These are phyloP conservation scores for Fusarium poae DNA, from an alignment of 2,329 filamentous ascomycete genomes.

Conservation along the genomic window DNA sequence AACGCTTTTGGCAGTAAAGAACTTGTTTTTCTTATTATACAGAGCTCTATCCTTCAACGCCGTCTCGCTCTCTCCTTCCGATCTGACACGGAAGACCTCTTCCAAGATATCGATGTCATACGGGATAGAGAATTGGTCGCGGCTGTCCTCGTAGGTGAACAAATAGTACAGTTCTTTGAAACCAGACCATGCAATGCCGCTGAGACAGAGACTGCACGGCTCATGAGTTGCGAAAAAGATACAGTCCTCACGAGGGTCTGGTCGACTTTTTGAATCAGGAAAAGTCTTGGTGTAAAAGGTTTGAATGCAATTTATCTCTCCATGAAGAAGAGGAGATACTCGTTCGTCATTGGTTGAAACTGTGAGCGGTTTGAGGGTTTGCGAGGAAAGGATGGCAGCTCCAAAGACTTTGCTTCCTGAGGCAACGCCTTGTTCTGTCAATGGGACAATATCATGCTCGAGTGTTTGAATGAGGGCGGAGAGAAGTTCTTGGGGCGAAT, in stretches of 20 bases:
- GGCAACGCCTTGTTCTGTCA: constrained; percentile 63
- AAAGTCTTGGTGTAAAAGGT: constrained; percentile 62
- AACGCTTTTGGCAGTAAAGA: constrained; percentile 63
- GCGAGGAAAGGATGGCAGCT: constrained; percentile 64
- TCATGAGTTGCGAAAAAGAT: constrained; percentile 71
- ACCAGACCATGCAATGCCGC: constrained; percentile 69
- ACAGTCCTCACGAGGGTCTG: constrained; percentile 60
- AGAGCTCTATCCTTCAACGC: constrained; percentile 57
- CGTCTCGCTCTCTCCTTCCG: constrained; percentile 55
- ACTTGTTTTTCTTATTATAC: constrained; percentile 69
- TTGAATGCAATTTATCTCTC: constrained; percentile 72
- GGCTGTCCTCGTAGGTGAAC: constrained; percentile 70
- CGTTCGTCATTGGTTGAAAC: constrained; percentile 69
- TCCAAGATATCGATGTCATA: constrained; percentile 70
- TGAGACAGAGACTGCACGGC: constrained; percentile 69
- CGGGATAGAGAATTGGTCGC: constrained; percentile 67
- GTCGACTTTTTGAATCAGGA: constrained; percentile 54
- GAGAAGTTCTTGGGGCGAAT: constrained; percentile 50
- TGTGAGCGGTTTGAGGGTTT: constrained; percentile 58
- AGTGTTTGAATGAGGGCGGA: constrained; percentile 58
- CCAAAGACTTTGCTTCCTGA: constrained; percentile 70
- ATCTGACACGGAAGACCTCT: constrained; percentile 65
- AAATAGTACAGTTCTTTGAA: constrained; percentile 70
- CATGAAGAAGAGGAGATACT: constrained; percentile 67
- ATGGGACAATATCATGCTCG: constrained; percentile 63